A percentile compares a stretch with the other conserved stretches of the same genome.
Evolutionary conservation across 148 eudicot genomes (phyloP).

Genomic region (Heliamphora exappendiculata): DNA sequence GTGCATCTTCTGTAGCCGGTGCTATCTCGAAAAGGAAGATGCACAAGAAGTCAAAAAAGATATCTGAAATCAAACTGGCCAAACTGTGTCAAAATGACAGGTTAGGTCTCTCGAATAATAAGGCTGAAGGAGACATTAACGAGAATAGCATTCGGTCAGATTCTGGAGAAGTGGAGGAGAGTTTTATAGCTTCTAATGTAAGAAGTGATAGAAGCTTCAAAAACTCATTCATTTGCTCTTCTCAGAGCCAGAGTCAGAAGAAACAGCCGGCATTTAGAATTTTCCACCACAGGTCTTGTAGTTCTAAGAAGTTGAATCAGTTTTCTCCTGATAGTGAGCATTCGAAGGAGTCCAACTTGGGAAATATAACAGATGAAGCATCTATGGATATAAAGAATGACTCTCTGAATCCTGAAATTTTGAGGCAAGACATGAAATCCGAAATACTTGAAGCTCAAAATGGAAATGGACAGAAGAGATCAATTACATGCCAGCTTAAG

Average conservation of each 20-base stretch:
- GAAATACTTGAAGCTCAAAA: constrained; percentile 13
- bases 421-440: constrained; percentile 19
- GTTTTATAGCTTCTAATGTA: constrained; percentile 12
- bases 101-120: background rate
- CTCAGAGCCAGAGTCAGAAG: constrained; percentile 6
- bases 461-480: constrained; percentile 21
- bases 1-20: constrained; percentile 2
- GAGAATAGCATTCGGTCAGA: constrained; percentile 11
- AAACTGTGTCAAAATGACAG: constrained; percentile 18
- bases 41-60: constrained; percentile 26
- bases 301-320: constrained; percentile 4
- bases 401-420: constrained; percentile 8
- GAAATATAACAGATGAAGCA: constrained; percentile 7
- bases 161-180: constrained; percentile 9
- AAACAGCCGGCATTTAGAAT: constrained; percentile 7
- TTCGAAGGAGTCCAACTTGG: constrained; percentile 9
- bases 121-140: constrained; percentile 11
- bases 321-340: constrained; percentile 1
- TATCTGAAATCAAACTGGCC: constrained; percentile 25
- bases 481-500: constrained; percentile 39
- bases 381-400: background rate
- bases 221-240: constrained; percentile 7
- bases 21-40: constrained; percentile 21
- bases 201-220: constrained; percentile 16
- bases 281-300: constrained; percentile 1